A percentile compares a stretch with the other conserved stretches of the same genome.
Conservation (phyloP, 1,284 basidiomycete genomes). For the Malassezia restricta region DNA sequence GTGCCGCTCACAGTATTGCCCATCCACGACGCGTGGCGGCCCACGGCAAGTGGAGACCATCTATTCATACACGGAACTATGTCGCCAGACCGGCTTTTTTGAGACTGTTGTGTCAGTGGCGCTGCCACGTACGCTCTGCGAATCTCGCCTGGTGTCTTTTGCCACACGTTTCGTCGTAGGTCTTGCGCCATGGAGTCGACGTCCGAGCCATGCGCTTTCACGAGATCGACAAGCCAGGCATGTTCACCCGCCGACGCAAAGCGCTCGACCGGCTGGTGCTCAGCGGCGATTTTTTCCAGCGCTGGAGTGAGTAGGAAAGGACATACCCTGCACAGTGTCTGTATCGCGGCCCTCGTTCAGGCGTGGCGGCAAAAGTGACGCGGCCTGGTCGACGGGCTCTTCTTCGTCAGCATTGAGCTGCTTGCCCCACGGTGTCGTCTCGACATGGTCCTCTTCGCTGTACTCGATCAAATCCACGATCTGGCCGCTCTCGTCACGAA, state of each 20-base stretch:
- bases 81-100: slow-evolving; percentile 9
- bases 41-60: not conserved
- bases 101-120: slow-evolving; percentile 2
- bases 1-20: slow-evolving; percentile 9
- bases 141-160: slow-evolving; percentile 75
- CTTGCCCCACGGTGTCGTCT: slow-evolving; percentile 46
- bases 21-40: not conserved
- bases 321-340: slow-evolving; percentile 14
- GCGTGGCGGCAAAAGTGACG: slow-evolving; percentile 9
- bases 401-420: slow-evolving; percentile 19
- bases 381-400: slow-evolving; percentile 11
- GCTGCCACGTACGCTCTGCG: slow-evolving; percentile 42
- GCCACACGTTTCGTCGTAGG: slow-evolving; percentile 65
- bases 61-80: too few species aligned
- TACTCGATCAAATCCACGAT: slow-evolving; percentile 64
- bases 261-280: slow-evolving; percentile 52
- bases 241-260: slow-evolving; percentile 62
- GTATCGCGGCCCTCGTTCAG: slow-evolving; percentile 4
- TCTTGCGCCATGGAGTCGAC: slow-evolving; percentile 67
- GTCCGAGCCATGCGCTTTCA: slow-evolving; percentile 63
- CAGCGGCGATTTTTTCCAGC: slow-evolving; percentile 50
- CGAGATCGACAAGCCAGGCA: slow-evolving; percentile 58
- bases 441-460: slow-evolving; percentile 49
- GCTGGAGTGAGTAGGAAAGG: slow-evolving; percentile 34
- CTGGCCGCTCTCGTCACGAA: slow-evolving; percentile 70